Evolutionary conservation across 768 basidiomycete genomes (phyloP).

Genomic region (Suillus lakei): DNA sequence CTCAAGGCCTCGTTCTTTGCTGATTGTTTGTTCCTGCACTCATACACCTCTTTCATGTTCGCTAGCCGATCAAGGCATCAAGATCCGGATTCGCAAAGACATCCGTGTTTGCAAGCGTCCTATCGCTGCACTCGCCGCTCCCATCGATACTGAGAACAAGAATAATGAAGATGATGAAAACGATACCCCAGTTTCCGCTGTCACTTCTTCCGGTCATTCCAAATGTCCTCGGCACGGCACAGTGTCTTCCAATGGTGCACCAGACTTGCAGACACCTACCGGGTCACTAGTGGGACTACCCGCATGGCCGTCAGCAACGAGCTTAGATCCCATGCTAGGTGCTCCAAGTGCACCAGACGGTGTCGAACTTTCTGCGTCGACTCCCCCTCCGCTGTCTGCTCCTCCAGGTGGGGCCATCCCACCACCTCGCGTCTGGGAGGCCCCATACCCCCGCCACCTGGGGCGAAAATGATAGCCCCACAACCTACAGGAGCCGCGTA

Average conservation of each 20-base stretch:
- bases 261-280: conserved; percentile 24
- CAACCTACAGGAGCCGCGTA: conserved; percentile 14
- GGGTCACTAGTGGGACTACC: conserved; percentile 34
- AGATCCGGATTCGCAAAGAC: conserved; percentile 92
- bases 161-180: conserved; percentile 31
- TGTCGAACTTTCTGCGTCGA: conserved; percentile 30
- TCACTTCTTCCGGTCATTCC: conserved; percentile 8
- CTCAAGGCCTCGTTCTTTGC: conserved; percentile 9
- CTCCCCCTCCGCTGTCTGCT: conserved; percentile 13
- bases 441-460: conserved; percentile 17
- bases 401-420: conserved; percentile 14
- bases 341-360: conserved; percentile 38
- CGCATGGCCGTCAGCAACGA: conserved; percentile 37
- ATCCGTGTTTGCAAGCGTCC: conserved; percentile 82
- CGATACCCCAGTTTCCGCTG: conserved; percentile 2
- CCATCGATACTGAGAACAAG: conserved; percentile 22
- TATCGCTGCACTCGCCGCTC: conserved; percentile 39
- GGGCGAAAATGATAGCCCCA: conserved; percentile 25
- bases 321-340: conserved; percentile 35
- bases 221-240: conserved; percentile 37
- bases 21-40: conserved; percentile 4
- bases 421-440: conserved; percentile 14
- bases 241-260: conserved; percentile 24
- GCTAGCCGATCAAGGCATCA: conserved; percentile 94
- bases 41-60: conserved; percentile 82